These are phyloP conservation scores for Xylaria telfairii DNA, from an alignment of 495 filamentous ascomycete species.

Conservation along the genomic window DNA sequence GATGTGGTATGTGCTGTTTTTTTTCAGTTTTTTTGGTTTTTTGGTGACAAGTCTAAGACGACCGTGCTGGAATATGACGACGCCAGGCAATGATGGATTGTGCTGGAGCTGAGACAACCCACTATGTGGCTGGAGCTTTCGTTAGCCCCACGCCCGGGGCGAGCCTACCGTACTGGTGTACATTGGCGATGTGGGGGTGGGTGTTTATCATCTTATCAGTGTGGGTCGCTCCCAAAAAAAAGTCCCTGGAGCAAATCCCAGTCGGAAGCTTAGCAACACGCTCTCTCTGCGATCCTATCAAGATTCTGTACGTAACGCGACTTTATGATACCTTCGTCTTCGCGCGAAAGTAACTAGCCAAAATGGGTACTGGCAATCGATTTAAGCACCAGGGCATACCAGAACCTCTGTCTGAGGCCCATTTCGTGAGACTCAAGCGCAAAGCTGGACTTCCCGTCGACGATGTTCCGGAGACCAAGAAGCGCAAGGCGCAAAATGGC, in stretches of 20 bases:
- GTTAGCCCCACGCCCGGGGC: not conserved
- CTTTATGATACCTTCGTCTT: not conserved
- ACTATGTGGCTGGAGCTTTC: slow-evolving; percentile 38
- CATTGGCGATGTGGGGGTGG: slow-evolving; percentile 9
- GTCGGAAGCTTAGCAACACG: not conserved
- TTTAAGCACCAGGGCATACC: slow-evolving; percentile 96
- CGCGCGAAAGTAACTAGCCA: slow-evolving; percentile 35
- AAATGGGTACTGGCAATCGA: slow-evolving; percentile 88
- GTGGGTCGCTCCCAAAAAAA: slow-evolving; percentile 24
- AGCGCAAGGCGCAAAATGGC: slow-evolving; percentile 64
- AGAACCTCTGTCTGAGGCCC: slow-evolving; percentile 77
- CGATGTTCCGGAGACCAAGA: slow-evolving; percentile 64
- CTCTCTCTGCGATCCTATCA: not conserved
- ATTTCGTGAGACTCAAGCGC: slow-evolving; percentile 75
- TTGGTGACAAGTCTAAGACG: no score
- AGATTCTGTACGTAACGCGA: not conserved
- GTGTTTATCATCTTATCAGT: slow-evolving; percentile 39
- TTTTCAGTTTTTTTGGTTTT: no score
- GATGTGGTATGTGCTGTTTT: not conserved
- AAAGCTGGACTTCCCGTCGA: slow-evolving; percentile 67
- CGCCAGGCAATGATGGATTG: not conserved
- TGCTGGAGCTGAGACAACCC: slow-evolving; percentile 27
- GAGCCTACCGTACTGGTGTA: not conserved
- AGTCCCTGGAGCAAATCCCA: slow-evolving; percentile 19
- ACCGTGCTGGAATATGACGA: not conserved